These are phyloP conservation scores for Tuber umbilicatum DNA, from an alignment of 495 filamentous ascomycete genomes.

Conservation along the genomic window DNA sequence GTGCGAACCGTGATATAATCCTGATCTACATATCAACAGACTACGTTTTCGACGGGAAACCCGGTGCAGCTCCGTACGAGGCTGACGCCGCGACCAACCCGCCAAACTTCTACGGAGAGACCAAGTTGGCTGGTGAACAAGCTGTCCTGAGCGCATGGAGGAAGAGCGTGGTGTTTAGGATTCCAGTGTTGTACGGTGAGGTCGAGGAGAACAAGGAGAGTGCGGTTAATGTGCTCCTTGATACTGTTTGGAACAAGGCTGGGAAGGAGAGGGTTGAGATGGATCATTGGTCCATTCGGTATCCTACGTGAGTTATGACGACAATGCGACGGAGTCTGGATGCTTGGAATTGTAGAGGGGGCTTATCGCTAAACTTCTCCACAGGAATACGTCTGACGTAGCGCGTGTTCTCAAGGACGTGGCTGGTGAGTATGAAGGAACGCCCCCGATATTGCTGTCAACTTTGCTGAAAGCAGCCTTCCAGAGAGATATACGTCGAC, in stretches of 20 bases:
- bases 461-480: not conserved
- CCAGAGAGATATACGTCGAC: slow-evolving; percentile 33
- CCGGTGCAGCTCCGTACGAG: slow-evolving; percentile 74
- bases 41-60: slow-evolving; percentile 79
- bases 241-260: slow-evolving; percentile 59
- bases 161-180: slow-evolving; percentile 64
- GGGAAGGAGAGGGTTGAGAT: slow-evolving; percentile 61
- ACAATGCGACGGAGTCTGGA: not conserved
- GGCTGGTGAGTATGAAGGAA: slow-evolving; percentile 54
- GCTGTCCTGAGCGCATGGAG: slow-evolving; percentile 52
- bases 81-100: slow-evolving; percentile 57
- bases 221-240: slow-evolving; percentile 74
- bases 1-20: slow-evolving; percentile 56
- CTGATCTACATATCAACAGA: slow-evolving; percentile 93
- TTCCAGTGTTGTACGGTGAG: slow-evolving; percentile 81
- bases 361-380: not conserved
- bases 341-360: not conserved
- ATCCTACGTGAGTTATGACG: slow-evolving; percentile 57
- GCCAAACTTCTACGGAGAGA: slow-evolving; percentile 80
- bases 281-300: slow-evolving; percentile 83
- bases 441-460: not conserved
- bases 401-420: slow-evolving; percentile 70
- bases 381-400: slow-evolving; percentile 69
- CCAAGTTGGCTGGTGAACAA: slow-evolving; percentile 76
- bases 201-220: slow-evolving; percentile 62